These are phyloP conservation scores for Papiliotrema terrestris DNA, from an alignment of 1,284 basidiomycete species.

Conservation along the genomic window DNA sequence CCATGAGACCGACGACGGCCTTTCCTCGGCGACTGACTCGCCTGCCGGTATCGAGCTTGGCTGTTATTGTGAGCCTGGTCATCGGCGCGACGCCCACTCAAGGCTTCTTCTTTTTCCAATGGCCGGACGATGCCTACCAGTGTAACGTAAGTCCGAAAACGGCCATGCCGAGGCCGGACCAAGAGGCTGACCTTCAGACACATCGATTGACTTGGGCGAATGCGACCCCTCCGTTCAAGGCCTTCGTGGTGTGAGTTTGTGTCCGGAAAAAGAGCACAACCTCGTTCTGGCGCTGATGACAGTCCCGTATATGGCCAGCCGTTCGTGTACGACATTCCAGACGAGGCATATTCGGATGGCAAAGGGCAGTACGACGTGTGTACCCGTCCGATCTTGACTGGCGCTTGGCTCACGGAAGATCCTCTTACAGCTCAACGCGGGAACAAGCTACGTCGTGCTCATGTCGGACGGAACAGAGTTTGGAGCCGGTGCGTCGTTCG, in stretches of 20 bases:
- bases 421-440: constrained; percentile 17
- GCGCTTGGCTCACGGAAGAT: constrained; percentile 10
- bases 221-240: constrained; percentile 23
- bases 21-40: too few relatives aligned
- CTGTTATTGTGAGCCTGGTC: not conserved
- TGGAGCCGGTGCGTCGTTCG: constrained; percentile 49
- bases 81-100: not conserved
- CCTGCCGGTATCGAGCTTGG: not conserved
- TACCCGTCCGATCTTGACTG: not conserved
- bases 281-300: not conserved
- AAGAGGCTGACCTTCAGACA: not conserved
- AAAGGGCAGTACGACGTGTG: constrained; percentile 11
- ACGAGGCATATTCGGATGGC: constrained; percentile 13
- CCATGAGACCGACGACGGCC: too few relatives aligned
- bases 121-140: constrained; percentile 19
- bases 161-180: not conserved
- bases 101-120: constrained; percentile 22
- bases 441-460: constrained; percentile 23
- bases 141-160: constrained; percentile 22
- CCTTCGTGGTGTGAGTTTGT: constrained; percentile 25
- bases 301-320: constrained; percentile 28
- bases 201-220: constrained; percentile 24
- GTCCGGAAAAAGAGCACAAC: not conserved
- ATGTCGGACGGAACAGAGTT: constrained; percentile 28
- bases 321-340: constrained; percentile 31